Evolutionary conservation across 1,284 basidiomycete genomes (phyloP).

Genomic region (Bondarzewia mesenterica): DNA sequence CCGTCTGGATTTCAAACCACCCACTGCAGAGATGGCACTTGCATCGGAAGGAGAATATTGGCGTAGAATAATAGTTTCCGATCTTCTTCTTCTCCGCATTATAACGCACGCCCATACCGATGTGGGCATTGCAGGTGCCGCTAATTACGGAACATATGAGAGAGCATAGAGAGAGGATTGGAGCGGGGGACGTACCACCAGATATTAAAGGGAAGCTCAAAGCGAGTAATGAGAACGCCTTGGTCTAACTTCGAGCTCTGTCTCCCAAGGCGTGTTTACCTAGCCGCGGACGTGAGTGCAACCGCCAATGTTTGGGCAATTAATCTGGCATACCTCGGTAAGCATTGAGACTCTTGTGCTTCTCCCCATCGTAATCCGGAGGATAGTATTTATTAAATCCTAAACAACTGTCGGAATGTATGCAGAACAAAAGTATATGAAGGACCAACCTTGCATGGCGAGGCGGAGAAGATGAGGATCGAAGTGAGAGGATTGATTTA

Average conservation of each 20-base stretch:
- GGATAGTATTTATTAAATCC: constrained; percentile 93
- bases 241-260: constrained; percentile 90
- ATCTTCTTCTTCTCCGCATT: constrained; percentile 98
- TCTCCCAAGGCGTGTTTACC: constrained; percentile 94
- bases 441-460: constrained; percentile 22
- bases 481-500: not conserved
- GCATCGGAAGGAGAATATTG: constrained; percentile 91
- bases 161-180: not conserved
- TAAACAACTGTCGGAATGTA: constrained; percentile 11
- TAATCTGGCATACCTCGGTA: constrained; percentile 48
- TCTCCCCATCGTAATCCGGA: constrained; percentile 81
- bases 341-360: constrained; percentile 76
- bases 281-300: constrained; percentile 25
- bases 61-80: constrained; percentile 91
- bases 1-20: constrained; percentile 96
- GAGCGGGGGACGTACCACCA: constrained; percentile 72
- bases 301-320: not conserved
- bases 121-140: constrained; percentile 87
- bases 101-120: constrained; percentile 96
- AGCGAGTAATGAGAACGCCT: constrained; percentile 89
- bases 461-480: not conserved
- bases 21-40: constrained; percentile 93
- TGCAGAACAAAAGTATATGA: not conserved
- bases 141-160: constrained; percentile 27
- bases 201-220: constrained; percentile 94